Evolutionary conservation across 169 alveolate genomes (phyloP), one percentile per base, ranked within the genome.

Genomic region (Eimeria tenella): DNA sequence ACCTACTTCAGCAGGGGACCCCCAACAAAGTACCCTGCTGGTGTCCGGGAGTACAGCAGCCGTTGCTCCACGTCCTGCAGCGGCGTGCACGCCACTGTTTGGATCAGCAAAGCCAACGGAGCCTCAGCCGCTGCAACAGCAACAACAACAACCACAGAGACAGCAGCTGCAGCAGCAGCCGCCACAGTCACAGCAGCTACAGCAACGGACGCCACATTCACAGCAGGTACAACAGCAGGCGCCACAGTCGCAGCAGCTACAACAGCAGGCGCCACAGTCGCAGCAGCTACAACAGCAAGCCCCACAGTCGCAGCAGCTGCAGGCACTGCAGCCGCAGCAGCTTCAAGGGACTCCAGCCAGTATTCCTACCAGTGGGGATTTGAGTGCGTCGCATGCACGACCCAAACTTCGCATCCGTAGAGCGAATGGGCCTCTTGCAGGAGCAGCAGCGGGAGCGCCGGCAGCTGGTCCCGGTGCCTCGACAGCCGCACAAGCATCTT

Each of bases 331-430:
- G 50, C 21, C 19, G 55, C 68, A 77, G 11, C 15, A 49, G 21
- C 49, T 10, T 60, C 65, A 77, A 10, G 68, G 50, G 50, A 10
- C 68, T 3, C 49, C 52, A 52, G 68, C 50, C 62, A 53, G 17
- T 53, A 9, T 17, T 21, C 21, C 87, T 23, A 56, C 74, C 6
- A 42, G 42, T 82, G 90, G 74, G 75, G 90, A 82, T n/a, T 63
- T 58, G 23, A 25, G 53, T 58, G 71, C 74, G 11, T 19, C 56
- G 74, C 90, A 55, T 19, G 90, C 60, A 17, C 75, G 75, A 42
- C 90, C 90, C 23, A 82, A 82, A 31, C 31, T 82, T 71, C 90
- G 90, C 74, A 82, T 82, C 65, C 75, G 90, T 13, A n/a, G 90
- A 7, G 90, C 75, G 25, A 82, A 82, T 82, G 74, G 56, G 74